Percentiles rank a stretch among this genome's conserved stretches.
phyloP scores from a whole-genome alignment of 2,329 filamentous ascomycete genomes.

The Fusarium clavum region DNA sequence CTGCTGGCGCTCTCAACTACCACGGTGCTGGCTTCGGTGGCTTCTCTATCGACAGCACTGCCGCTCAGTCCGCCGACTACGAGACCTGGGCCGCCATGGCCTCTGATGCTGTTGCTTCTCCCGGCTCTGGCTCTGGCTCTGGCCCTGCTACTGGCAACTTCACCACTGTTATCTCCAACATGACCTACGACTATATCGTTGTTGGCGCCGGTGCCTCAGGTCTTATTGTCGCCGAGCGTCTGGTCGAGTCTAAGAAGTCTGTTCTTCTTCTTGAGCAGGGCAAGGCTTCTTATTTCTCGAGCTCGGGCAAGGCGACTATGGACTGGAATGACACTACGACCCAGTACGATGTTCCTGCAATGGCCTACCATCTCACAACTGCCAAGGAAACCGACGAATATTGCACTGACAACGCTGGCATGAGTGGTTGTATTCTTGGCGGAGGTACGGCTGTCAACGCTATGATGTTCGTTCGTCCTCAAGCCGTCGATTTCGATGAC shows the following conservation, averaged over 20 bases:
- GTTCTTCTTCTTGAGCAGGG: conserved; percentile 69
- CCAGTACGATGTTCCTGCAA: conserved; percentile 77
- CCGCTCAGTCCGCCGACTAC: conserved; percentile 56
- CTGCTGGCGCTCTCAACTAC: conserved; percentile 51
- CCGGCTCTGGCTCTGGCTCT: conserved; percentile 37
- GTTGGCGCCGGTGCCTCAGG: conserved; percentile 72
- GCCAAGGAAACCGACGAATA: conserved; percentile 73
- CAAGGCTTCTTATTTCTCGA: conserved; percentile 70
- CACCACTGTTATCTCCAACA: conserved; percentile 48
- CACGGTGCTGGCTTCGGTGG: conserved; percentile 61
- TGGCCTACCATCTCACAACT: conserved; percentile 77
- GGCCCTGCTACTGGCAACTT: conserved; percentile 39
- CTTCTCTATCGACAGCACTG: conserved; percentile 52
- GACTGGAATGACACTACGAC: conserved; percentile 74
- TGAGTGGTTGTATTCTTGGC: conserved; percentile 78
- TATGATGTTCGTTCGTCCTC: conserved; percentile 76
- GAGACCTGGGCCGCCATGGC: conserved; percentile 57
- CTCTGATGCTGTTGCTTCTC: conserved; percentile 52
- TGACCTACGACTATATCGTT: conserved; percentile 71
- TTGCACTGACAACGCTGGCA: conserved; percentile 73
- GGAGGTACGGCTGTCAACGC: conserved; percentile 76
- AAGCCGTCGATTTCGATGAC: conserved; percentile 74
- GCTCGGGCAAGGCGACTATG: conserved; percentile 72
- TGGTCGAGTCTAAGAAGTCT: conserved; percentile 70
- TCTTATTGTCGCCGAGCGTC: conserved; percentile 67